A percentile compares a stretch with the other conserved stretches of the same genome.
These are phyloP conservation scores for Hypericum androsaemum DNA, from an alignment of 345 rosid species.

Conservation along the genomic window DNA sequence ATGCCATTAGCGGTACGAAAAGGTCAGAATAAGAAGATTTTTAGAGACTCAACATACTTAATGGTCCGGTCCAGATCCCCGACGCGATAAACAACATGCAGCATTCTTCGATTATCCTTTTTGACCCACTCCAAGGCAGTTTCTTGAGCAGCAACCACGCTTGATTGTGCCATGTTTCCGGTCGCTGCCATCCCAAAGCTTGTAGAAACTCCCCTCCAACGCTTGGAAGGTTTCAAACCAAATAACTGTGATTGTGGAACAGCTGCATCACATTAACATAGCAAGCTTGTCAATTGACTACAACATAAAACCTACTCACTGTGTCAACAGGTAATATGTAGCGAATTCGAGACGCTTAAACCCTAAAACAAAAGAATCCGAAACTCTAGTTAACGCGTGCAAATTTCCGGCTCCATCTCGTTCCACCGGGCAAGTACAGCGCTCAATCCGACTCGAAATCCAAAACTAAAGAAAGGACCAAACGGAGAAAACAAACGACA, in stretches of 20 bases:
- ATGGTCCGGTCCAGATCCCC: conserved; percentile 18
- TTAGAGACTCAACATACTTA: conserved; percentile 8
- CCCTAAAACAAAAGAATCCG: too few species aligned
- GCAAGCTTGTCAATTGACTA: too few species aligned
- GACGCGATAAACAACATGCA: conserved; percentile 19
- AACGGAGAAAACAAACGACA: too few species aligned
- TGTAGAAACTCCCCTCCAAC: conserved; percentile 12
- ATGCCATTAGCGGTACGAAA: too few species aligned
- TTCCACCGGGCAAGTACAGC: too few species aligned
- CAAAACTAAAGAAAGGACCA: too few species aligned
- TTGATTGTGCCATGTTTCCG: conserved; percentile 10
- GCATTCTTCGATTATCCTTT: conserved; percentile 21
- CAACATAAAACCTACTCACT: too few species aligned
- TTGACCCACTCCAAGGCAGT: conserved; percentile 17
- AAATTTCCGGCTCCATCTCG: too few species aligned
- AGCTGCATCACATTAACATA: conserved; percentile 10
- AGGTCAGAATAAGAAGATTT: background rate
- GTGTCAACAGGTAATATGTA: too few species aligned
- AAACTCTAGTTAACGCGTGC: too few species aligned
- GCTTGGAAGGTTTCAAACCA: conserved; percentile 14
- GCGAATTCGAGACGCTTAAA: too few species aligned
- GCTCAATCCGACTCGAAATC: too few species aligned
- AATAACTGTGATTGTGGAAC: conserved; percentile 29
- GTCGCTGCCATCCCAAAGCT: conserved; percentile 11
- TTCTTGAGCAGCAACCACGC: conserved; percentile 11